Evolutionary conservation across 2,329 filamentous ascomycete genomes (phyloP), one percentile per base, ranked within the genome.

Genomic region (Paraconiothyrium sp.): DNA sequence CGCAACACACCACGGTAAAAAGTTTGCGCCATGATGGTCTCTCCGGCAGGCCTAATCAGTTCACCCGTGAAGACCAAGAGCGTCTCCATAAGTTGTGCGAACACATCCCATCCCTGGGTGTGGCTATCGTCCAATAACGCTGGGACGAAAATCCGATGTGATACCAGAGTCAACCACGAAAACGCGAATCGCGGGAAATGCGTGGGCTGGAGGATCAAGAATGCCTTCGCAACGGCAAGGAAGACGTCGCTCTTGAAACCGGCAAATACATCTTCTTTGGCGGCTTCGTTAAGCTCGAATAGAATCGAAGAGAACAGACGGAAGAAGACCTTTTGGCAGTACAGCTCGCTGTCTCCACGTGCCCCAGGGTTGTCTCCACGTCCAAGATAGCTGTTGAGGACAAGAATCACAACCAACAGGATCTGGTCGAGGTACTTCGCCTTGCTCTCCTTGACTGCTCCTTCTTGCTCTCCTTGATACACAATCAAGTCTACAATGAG

Each of bases 281-380:
- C 84, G 76, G 37, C 90, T 75, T 59, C 89, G 84, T 63, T 89
- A 59, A 94, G 85, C 69, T 95, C 90, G 76, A 91, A 92, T 4
- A 99, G 84, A 51, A 97, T 85, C 71, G 91, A 86, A 0, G 93
- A 94, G 74, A 97, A 91, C 46, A 99, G 85, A 49, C 94, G 89
- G 86, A 94, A 95, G 83, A 97, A 98, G 34, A 96, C 89, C 64
- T 92, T 90, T 73, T 94, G 91, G 71, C 93, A 94, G 82, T 97
- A 94, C 43, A 85, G 86, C 57, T 97, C 93, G 3, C 89, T 86
- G 57, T 97, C 93, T 4, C 89, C 91, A 49, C 90, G 88, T 78
- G 90, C 92, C 22, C 50, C 50, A 4, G 35, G 22, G 13, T 9
- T 54, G 13, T 54, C 50, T 11, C 50, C 50, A 54, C 50, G 50